Base-by-base conservation (phyloP, 192 early-diverging fungal genomes). In the Coemansia sp. region DNA sequence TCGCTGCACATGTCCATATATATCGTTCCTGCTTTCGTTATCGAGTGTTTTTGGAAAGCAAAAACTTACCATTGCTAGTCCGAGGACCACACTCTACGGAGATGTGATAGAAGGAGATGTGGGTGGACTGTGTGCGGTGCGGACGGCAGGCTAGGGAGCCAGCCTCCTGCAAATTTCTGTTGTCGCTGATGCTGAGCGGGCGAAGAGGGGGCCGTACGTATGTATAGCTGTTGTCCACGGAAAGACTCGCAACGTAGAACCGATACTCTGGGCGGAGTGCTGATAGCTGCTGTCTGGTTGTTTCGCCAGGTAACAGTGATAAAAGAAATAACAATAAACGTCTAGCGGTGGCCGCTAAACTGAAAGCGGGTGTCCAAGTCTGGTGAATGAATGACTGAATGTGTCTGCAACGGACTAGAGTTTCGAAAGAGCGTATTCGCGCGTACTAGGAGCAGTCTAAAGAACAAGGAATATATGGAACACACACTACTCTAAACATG, bases 31-130 rank as follows among this genome's bases (percentile, higher is more conserved):
- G 48, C n/a, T 10, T n/a, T 17, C n/a, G n/a, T n/a, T n/a, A n/a
- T n/a, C n/a, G n/a, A n/a, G n/a, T n/a, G n/a, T n/a, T n/a, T n/a
- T n/a, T n/a, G n/a, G n/a, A 48, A 25, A 25, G 20, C 25, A 48
- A n/a, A n/a, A n/a, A 54, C 52, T 54, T 54, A 54, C 52, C 52
- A 54, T 54, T 14, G 52, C 29, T 30, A 31, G 33, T 30, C 52
- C 52, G 33, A n/a, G 3, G 28, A 30, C 45, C 10, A 25, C 29
- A 6, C 17, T 54, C 29, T 54, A 54, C 19, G 52, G 11, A 30
- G 29, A 17, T 17, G 10, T 54, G 52, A 15, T 31, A 30, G 11
- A 54, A 54, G 9, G 52, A 9, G 19, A n/a, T n/a, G 41, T 2
- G 13, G 23, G 20, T 22, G 10, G 45, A 25, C 1, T 11, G 45